These are phyloP conservation scores for Didymella glomerata DNA, from an alignment of 2,329 filamentous ascomycete species.

Conservation along the genomic window DNA sequence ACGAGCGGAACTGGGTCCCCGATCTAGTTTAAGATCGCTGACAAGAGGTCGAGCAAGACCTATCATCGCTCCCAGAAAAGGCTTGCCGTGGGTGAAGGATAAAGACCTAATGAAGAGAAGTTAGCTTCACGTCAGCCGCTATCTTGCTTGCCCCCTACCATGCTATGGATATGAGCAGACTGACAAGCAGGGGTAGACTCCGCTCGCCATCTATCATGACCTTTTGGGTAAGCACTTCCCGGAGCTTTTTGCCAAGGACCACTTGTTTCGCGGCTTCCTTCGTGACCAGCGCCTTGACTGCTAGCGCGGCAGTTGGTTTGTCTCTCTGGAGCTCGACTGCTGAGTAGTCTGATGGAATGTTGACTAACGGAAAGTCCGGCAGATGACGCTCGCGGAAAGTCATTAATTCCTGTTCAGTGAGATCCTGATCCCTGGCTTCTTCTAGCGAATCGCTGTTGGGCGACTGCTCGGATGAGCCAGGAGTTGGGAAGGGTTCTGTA, in stretches of 20 bases:
- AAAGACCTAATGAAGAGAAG: constrained; percentile 26
- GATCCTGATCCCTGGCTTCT: neutral
- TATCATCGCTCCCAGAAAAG: constrained; percentile 28
- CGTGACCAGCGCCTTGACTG: constrained; percentile 32
- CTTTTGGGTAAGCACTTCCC: constrained; percentile 27
- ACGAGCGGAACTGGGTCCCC: constrained; percentile 13
- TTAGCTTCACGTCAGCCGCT: neutral
- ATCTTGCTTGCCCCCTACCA: constrained; percentile 23
- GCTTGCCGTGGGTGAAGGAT: constrained; percentile 30
- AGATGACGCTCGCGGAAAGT: constrained; percentile 24
- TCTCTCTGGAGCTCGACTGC: constrained; percentile 16
- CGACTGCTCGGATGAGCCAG: constrained; percentile 15
- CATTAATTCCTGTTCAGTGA: constrained; percentile 23
- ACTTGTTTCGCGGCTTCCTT: constrained; percentile 25
- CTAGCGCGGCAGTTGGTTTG: constrained; percentile 24
- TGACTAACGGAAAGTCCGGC: constrained; percentile 26
- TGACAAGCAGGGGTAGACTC: constrained; percentile 34
- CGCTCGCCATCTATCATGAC: constrained; percentile 35
- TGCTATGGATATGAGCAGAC: constrained; percentile 30
- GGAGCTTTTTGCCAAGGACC: constrained; percentile 27
- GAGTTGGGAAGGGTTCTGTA: constrained; percentile 20
- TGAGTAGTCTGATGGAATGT: constrained; percentile 18
- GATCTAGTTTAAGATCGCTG: constrained; percentile 34
- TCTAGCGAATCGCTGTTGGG: neutral
- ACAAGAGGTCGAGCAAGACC: constrained; percentile 29